These are phyloP conservation scores for Infundibulicybe gibba DNA, from an alignment of 768 basidiomycete species.

Conservation along the genomic window DNA sequence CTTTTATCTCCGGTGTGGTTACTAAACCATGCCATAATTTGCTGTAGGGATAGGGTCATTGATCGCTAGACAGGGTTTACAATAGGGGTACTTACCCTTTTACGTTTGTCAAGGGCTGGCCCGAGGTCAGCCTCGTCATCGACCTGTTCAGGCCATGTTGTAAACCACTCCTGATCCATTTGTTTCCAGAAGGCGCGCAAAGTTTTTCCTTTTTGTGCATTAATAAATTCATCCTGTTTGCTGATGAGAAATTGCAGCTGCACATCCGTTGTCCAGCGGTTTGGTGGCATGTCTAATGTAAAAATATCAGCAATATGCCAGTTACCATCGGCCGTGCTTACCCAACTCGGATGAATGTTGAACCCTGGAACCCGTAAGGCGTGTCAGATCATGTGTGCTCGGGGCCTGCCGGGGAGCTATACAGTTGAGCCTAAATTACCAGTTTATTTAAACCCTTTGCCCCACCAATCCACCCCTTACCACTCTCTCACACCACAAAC, in stretches of 20 bases:
- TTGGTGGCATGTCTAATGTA: neutral
- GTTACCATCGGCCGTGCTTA: too few relatives aligned
- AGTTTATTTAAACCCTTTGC: too few relatives aligned
- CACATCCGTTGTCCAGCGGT: neutral
- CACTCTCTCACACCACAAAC: too few relatives aligned
- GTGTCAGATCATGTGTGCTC: too few relatives aligned
- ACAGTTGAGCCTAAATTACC: too few relatives aligned
- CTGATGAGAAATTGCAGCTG: neutral
- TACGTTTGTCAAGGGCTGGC: neutral
- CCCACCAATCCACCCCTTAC: too few relatives aligned
- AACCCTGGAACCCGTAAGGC: too few relatives aligned
- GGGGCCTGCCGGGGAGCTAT: too few relatives aligned
- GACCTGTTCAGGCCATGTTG: neutral
- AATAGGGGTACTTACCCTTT: neutral
- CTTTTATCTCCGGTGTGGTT: neutral
- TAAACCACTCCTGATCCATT: neutral
- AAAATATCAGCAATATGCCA: neutral
- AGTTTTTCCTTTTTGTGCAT: neutral
- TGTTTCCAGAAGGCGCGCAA: neutral
- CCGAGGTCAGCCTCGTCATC: neutral
- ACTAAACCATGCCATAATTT: neutral
- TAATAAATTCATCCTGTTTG: neutral
- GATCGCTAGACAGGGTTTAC: too few relatives aligned
- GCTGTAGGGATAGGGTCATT: neutral
- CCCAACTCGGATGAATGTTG: too few relatives aligned